Conservation (phyloP, 306 rosid genomes). For the Trifolium subterraneum region DNA sequence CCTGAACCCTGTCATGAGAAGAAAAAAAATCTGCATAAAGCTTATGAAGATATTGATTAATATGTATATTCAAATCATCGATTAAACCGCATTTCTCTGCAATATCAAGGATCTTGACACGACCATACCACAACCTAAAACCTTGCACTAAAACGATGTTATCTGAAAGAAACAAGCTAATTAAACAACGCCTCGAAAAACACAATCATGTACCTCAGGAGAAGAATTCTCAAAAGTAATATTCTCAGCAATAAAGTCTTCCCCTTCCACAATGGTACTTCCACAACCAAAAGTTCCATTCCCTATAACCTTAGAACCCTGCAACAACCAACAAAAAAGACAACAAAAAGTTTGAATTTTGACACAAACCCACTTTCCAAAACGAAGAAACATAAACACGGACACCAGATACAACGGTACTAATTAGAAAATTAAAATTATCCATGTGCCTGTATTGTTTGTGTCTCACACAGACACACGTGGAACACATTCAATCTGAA, state of each 20-base stretch:
- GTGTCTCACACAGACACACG: not conserved
- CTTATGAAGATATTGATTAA: not conserved
- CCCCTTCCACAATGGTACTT: slow-evolving; percentile 84
- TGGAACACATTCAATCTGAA: not conserved
- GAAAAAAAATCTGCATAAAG: not conserved
- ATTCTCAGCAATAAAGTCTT: slow-evolving; percentile 90
- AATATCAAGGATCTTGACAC: not conserved
- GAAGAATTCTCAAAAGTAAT: slow-evolving; percentile 88
- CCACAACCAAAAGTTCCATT: slow-evolving; percentile 96
- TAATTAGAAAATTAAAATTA: too few relatives aligned
- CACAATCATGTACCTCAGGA: slow-evolving; percentile 60
- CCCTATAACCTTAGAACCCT: slow-evolving; percentile 73
- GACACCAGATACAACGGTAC: not conserved
- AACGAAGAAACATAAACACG: not conserved
- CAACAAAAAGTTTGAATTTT: not conserved
- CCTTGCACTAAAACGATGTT: not conserved
- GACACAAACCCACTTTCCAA: slow-evolving; percentile 34
- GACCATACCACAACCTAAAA: not conserved
- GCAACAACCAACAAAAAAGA: slow-evolving; percentile 30
- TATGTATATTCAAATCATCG: not conserved
- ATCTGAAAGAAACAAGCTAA: slow-evolving; percentile 7
- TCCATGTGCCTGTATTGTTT: not conserved
- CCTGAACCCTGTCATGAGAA: slow-evolving; percentile 74
- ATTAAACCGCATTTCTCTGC: not conserved
- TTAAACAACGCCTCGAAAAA: not conserved